Conservation (phyloP, 1,284 basidiomycete genomes). For the Fomitopsis schrenkii region DNA sequence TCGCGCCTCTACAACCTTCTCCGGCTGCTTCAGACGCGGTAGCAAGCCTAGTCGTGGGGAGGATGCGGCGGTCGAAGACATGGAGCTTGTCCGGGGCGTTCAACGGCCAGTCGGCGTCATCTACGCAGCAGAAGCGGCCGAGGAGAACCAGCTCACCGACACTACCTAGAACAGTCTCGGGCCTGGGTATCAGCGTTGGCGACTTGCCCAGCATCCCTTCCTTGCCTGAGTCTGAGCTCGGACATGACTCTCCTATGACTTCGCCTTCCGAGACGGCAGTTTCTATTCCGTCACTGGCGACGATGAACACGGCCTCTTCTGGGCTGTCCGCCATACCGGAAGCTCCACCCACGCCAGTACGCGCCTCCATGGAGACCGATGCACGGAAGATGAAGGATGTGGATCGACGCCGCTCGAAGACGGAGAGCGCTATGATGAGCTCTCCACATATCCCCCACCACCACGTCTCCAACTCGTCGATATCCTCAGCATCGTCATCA, state of each 20-base stretch:
- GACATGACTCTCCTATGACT: conserved; percentile 8
- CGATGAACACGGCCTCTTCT: conserved; percentile 19
- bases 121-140: conserved; percentile 15
- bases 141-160: conserved; percentile 26
- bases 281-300: conserved; percentile 21
- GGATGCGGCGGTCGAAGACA: conserved; percentile 21
- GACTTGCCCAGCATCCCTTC: conserved; percentile 15
- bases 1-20: conserved; percentile 16
- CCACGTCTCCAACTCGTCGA: conserved; percentile 21
- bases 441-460: conserved; percentile 33
- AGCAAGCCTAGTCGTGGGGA: conserved; percentile 3
- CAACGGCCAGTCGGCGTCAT: neutral
- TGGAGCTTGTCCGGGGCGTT: conserved; percentile 14
- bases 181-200: conserved; percentile 7
- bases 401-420: conserved; percentile 4
- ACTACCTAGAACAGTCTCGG: conserved; percentile 12
- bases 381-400: neutral
- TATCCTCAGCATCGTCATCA: conserved; percentile 16
- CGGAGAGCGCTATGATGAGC: conserved; percentile 29
- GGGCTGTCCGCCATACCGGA: conserved; percentile 26
- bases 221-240: conserved; percentile 8
- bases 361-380: conserved; percentile 7
- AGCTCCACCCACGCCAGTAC: conserved; percentile 5
- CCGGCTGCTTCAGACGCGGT: conserved; percentile 6
- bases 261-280: conserved; percentile 14